A percentile compares a stretch with the other conserved stretches of the same genome.
These are phyloP conservation scores for Xanthoconium stramineum DNA, from an alignment of 768 basidiomycete species.

Conservation along the genomic window DNA sequence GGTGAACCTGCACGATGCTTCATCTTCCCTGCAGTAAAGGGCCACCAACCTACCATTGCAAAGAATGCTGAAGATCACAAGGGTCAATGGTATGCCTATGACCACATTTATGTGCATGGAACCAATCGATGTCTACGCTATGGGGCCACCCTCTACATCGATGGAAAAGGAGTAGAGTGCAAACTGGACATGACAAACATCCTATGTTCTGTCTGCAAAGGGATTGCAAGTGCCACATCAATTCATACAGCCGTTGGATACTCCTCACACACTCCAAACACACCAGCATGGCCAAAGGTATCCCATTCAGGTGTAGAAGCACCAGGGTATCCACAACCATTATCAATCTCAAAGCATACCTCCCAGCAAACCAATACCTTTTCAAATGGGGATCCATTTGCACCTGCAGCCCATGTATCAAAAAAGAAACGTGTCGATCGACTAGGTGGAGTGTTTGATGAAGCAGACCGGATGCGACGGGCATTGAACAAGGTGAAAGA, in stretches of 20 bases:
- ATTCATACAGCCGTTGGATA: too few species aligned
- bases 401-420: background rate
- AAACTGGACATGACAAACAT: background rate
- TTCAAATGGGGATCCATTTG: too few species aligned
- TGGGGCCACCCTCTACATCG: background rate
- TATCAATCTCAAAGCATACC: too few species aligned
- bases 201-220: background rate
- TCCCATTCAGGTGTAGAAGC: too few species aligned
- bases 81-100: background rate
- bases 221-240: too few species aligned
- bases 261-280: too few species aligned
- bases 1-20: background rate
- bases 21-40: too few species aligned
- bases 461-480: background rate
- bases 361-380: too few species aligned
- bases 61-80: background rate
- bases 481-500: background rate
- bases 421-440: too few species aligned
- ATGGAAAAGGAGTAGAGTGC: background rate
- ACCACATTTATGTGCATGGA: background rate
- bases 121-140: background rate
- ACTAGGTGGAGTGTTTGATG: background rate
- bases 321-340: too few species aligned
- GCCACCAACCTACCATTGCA: too few species aligned
- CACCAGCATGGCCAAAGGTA: too few species aligned